These are phyloP conservation scores for Kalmanozyma brasiliensis DNA, from an alignment of 1,284 basidiomycete species.

Conservation along the genomic window DNA sequence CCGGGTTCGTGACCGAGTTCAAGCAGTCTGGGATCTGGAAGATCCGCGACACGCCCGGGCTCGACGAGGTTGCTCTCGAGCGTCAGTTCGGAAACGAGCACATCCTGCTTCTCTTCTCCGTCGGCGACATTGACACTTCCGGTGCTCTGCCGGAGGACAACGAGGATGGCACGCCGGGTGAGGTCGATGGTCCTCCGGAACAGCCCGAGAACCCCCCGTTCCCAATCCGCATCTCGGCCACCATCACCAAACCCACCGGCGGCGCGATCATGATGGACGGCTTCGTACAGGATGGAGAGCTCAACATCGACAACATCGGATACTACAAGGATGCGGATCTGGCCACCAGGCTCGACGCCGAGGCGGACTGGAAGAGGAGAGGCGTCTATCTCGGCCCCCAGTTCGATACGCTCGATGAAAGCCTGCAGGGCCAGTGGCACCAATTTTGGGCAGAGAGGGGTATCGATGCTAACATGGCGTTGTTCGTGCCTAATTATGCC, in stretches of 20 bases:
- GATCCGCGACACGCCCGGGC: constrained; percentile 79
- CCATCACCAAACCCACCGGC: constrained; percentile 79
- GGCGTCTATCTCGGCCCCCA: constrained; percentile 91
- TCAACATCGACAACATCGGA: constrained; percentile 87
- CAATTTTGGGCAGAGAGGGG: constrained; percentile 86
- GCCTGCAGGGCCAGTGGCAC: constrained; percentile 87
- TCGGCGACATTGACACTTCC: constrained; percentile 63
- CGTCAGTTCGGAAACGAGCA: constrained; percentile 91
- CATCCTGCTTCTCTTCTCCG: constrained; percentile 61
- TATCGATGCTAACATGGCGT: constrained; percentile 79
- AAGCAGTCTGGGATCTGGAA: constrained; percentile 79
- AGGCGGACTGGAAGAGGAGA: constrained; percentile 91
- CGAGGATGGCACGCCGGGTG: constrained; percentile 69
- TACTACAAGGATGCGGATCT: constrained; percentile 81
- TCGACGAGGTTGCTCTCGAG: constrained; percentile 83
- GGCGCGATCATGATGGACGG: constrained; percentile 65
- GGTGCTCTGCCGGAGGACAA: constrained; percentile 62
- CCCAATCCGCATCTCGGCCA: constrained; percentile 81
- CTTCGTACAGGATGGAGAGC: constrained; percentile 75
- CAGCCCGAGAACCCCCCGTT: constrained; percentile 64
- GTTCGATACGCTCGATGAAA: constrained; percentile 89
- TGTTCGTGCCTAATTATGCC: constrained; percentile 68
- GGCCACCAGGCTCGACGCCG: constrained; percentile 82
- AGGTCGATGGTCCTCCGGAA: constrained; percentile 48
- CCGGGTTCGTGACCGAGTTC: constrained; percentile 83